Evolutionary conservation across 1,284 basidiomycete species (phyloP).

Genomic region (Pseudozyma sp.): DNA sequence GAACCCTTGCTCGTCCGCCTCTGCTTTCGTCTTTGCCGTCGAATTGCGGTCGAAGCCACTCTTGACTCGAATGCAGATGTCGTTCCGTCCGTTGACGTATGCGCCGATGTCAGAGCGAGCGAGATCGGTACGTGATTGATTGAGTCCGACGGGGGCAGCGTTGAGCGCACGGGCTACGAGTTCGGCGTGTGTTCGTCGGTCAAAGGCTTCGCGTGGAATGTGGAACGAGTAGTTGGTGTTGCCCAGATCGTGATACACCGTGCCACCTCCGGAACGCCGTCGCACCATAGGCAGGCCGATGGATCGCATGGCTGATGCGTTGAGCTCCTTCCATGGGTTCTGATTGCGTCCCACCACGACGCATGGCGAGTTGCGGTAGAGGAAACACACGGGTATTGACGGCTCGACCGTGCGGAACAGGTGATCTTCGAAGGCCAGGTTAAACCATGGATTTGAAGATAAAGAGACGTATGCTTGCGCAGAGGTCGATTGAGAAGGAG

Average conservation of each 20-base stretch:
- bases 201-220: conserved; percentile 82
- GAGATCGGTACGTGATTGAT: conserved; percentile 7
- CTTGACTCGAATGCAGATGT: conserved; percentile 70
- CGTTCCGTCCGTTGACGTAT: conserved; percentile 87
- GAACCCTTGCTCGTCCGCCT: conserved; percentile 17
- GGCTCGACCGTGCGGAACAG: conserved; percentile 36
- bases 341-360: conserved; percentile 96
- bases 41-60: conserved; percentile 78
- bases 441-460: conserved; percentile 89
- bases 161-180: conserved; percentile 83
- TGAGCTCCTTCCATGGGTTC: conserved; percentile 98
- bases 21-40: conserved; percentile 10
- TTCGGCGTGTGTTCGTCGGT: conserved; percentile 82
- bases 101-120: conserved; percentile 32
- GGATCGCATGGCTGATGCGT: conserved; percentile 74
- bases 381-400: conserved; percentile 74
- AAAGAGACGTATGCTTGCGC: conserved; percentile 79
- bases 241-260: conserved; percentile 95
- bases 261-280: conserved; percentile 92
- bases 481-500: background rate
- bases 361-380: conserved; percentile 90
- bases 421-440: conserved; percentile 86
- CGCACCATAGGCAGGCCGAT: conserved; percentile 83
- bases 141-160: conserved; percentile 66
- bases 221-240: conserved; percentile 98